Percentiles rank a stretch among this genome's conserved stretches.
phyloP scores from a whole-genome alignment of 2,329 filamentous ascomycete genomes.

The Colletotrichum sp. region DNA sequence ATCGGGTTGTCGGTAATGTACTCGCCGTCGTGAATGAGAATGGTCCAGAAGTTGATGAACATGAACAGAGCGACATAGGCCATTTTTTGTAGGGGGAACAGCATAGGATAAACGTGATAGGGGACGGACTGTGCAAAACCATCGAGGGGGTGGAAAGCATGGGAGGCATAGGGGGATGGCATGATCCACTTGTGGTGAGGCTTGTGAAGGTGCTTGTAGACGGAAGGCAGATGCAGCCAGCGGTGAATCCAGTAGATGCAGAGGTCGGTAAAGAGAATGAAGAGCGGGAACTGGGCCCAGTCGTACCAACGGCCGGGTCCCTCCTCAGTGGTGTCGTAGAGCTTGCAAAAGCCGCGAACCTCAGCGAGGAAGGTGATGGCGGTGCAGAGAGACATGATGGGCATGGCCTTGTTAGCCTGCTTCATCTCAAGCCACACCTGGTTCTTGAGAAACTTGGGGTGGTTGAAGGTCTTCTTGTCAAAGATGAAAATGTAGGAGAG shows the following conservation, averaged over 20 bases:
- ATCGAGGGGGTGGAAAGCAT: slow-evolving; percentile 94
- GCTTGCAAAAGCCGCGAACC: slow-evolving; percentile 82
- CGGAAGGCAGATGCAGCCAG: slow-evolving; percentile 76
- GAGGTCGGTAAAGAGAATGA: slow-evolving; percentile 87
- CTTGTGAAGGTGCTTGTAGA: slow-evolving; percentile 95
- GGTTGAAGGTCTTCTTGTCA: slow-evolving; percentile 86
- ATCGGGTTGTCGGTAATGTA: slow-evolving; percentile 90
- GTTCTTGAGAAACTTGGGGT: slow-evolving; percentile 95
- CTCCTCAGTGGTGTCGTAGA: slow-evolving; percentile 81
- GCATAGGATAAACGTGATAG: slow-evolving; percentile 91
- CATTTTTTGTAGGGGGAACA: slow-evolving; percentile 92
- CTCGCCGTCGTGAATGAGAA: slow-evolving; percentile 95
- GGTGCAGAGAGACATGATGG: slow-evolving; percentile 82
- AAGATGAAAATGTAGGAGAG: slow-evolving; percentile 90
- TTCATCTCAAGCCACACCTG: slow-evolving; percentile 86
- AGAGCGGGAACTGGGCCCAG: slow-evolving; percentile 84
- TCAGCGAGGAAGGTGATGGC: slow-evolving; percentile 82
- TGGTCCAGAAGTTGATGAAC: slow-evolving; percentile 97
- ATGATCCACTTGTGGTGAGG: slow-evolving; percentile 99
- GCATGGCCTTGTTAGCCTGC: slow-evolving; percentile 79
- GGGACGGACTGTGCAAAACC: slow-evolving; percentile 88
- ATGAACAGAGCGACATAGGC: slow-evolving; percentile 85
- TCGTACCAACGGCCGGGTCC: slow-evolving; percentile 82
- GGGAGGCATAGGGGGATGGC: slow-evolving; percentile 90
- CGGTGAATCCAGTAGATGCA: slow-evolving; percentile 94